Evolutionary conservation across 2,329 filamentous ascomycete genomes (phyloP).

Genomic region (Alternaria gaisen): DNA sequence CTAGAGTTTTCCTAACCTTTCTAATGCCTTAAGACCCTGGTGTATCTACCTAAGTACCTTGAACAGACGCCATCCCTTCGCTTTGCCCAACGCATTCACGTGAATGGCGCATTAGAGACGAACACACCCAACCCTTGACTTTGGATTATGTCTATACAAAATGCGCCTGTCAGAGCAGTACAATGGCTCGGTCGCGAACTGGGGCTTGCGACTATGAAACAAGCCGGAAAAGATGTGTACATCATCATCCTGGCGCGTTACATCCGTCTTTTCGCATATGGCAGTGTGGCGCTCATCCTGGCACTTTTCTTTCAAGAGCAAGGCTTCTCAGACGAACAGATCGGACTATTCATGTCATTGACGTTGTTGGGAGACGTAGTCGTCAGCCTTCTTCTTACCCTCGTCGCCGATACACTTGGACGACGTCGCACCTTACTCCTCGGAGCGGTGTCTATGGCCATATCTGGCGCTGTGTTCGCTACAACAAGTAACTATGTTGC

Average conservation of each 20-base stretch:
- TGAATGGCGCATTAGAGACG: slow-evolving; percentile 8
- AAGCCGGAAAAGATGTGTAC: slow-evolving; percentile 41
- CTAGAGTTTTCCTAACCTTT: neutral
- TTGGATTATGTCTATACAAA: slow-evolving; percentile 23
- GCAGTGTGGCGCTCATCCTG: slow-evolving; percentile 48
- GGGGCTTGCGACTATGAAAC: slow-evolving; percentile 40
- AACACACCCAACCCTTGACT: neutral
- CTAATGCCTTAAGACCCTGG: neutral
- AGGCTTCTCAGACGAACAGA: slow-evolving; percentile 47
- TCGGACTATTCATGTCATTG: slow-evolving; percentile 54
- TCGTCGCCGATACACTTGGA: slow-evolving; percentile 49
- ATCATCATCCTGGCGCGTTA: slow-evolving; percentile 49
- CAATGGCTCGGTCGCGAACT: slow-evolving; percentile 42
- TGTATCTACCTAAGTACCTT: neutral
- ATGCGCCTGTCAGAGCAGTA: slow-evolving; percentile 14
- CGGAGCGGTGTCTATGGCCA: slow-evolving; percentile 47
- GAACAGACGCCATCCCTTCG: neutral
- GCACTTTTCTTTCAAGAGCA: slow-evolving; percentile 49
- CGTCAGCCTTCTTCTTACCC: slow-evolving; percentile 49
- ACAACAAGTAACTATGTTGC: slow-evolving; percentile 41
- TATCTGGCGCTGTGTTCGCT: slow-evolving; percentile 49
- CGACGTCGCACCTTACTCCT: slow-evolving; percentile 45
- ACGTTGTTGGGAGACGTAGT: slow-evolving; percentile 52
- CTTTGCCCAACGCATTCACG: neutral
- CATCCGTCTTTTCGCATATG: slow-evolving; percentile 50